Base-by-base conservation (phyloP, 1,139 yeast species). In the Candida smagusa region DNA sequence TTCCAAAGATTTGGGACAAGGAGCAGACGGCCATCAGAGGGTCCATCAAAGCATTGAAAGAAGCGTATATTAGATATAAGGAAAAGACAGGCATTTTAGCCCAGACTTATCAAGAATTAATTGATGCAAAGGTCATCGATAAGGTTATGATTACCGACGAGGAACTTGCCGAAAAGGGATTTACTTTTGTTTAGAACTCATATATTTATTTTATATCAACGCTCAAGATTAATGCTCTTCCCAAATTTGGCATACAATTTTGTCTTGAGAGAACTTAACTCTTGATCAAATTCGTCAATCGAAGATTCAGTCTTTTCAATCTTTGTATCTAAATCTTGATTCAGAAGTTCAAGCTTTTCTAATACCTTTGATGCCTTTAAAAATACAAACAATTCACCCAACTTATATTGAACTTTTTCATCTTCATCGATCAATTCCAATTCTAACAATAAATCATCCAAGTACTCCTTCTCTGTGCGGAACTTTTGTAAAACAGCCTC, bases 161-260 rank as follows among this genome's bases (percentile, higher is more conserved):
- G 28, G 47, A 50, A 26, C 44, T 54, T 36, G 37, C 34, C 27
- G 47, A 42, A 21, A 26, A 34, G 23, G 58, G 58, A 3, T 54
- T 54, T 31, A 26, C 40, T 12, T 49, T 50, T 39, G 19, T 16
- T 16, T 16, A 16, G 19, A 16, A 16, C 5, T 12, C 37, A 12
- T 30, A 28, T 16, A 16, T 16, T 16, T 16, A 32, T n/a, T n/a
- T n/a, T n/a, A 7, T 11, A 7, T 35, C 52, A 68, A 41, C 80
- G 70, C 53, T 92, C 98, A 36, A 92, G 68, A 57, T 90, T 90
- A 56, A 92, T 92, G 44, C 89, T 82, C 49, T 79, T 79, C 28
- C 98, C 98, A 57, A 92, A 92, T 59, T 87, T 89, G 12, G 88
- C 87, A 55, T 92, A 92, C 42, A 92, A 68, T n/a, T 69, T 71